Evolutionary conservation across 2,329 filamentous ascomycete genomes (phyloP).

Genomic region (Didymella pomorum): DNA sequence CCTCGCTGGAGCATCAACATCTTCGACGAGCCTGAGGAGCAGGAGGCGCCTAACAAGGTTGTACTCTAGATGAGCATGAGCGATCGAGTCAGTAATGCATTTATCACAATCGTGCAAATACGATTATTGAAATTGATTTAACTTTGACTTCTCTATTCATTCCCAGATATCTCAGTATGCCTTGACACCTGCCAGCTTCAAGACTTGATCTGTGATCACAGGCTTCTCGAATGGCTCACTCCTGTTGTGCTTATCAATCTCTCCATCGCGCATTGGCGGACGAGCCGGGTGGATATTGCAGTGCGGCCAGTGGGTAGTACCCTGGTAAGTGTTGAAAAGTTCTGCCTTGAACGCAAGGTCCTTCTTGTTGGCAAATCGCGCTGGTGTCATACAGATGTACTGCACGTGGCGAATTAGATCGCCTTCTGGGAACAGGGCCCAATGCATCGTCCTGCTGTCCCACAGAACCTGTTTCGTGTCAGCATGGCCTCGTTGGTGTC

Average conservation of each 20-base stretch:
- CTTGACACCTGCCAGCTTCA: neutral
- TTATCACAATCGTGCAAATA: neutral
- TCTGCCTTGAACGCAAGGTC: neutral
- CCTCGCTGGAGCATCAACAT: conserved; percentile 41
- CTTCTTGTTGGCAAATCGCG: neutral
- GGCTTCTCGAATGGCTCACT: neutral
- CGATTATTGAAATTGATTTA: neutral
- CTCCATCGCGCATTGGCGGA: neutral
- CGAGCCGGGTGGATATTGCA: neutral
- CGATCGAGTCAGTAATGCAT: too few relatives aligned
- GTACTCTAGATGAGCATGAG: conserved; percentile 11
- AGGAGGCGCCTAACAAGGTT: conserved; percentile 33
- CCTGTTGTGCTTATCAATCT: neutral
- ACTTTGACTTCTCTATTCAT: neutral
- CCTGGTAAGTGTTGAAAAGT: neutral
- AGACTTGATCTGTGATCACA: neutral
- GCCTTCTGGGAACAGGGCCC: neutral
- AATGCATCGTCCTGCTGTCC: neutral
- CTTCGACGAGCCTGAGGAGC: conserved; percentile 45
- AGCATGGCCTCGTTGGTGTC: neutral
- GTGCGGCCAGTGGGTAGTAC: neutral
- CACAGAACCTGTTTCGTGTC: neutral
- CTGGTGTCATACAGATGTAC: neutral
- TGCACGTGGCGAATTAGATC: neutral
- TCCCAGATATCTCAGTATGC: neutral